These are phyloP conservation scores for Leucaena leucocephala DNA, from an alignment of 306 rosid genomes.

Conservation along the genomic window DNA sequence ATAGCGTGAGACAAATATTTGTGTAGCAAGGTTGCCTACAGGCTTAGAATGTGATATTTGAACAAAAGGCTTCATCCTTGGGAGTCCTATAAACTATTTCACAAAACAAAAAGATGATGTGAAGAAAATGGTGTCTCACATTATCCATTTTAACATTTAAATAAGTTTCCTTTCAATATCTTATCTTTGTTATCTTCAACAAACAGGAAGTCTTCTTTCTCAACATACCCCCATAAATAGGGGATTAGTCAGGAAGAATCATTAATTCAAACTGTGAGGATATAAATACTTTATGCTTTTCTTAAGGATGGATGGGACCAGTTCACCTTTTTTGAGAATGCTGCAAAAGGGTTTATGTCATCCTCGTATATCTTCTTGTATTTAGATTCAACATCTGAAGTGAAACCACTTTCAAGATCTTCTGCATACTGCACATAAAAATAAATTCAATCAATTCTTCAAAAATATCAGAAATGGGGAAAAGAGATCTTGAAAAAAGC, in stretches of 20 bases:
- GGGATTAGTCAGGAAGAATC: slow-evolving; percentile 25
- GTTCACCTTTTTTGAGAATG: slow-evolving; percentile 91
- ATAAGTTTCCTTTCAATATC: slow-evolving; percentile 18
- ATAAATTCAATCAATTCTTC: slow-evolving; percentile 29
- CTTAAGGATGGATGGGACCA: slow-evolving; percentile 21
- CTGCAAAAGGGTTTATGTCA: slow-evolving; percentile 98
- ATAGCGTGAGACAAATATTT: slow-evolving; percentile 1
- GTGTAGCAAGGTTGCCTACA: slow-evolving; percentile 3
- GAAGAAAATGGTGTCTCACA: slow-evolving; percentile 2
- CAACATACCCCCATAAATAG: slow-evolving; percentile 17
- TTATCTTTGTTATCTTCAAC: slow-evolving; percentile 24
- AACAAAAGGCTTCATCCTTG: background rate
- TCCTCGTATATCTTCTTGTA: slow-evolving; percentile 98
- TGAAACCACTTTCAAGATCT: slow-evolving; percentile 93
- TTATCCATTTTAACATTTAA: background rate
- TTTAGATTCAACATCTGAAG: slow-evolving; percentile 97
- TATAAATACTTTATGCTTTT: slow-evolving; percentile 13
- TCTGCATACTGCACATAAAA: slow-evolving; percentile 73
- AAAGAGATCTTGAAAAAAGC: background rate
- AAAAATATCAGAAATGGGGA: background rate
- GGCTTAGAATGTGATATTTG: slow-evolving; percentile 9
- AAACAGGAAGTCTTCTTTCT: slow-evolving; percentile 11
- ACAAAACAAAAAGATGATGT: slow-evolving; percentile 2
- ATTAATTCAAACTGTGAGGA: slow-evolving; percentile 17
- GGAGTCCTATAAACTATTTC: slow-evolving; percentile 15